Percentiles rank a stretch among this genome's conserved stretches.
phyloP scores from a whole-genome alignment of 106 monocot species.

The Vanilla planifolia region DNA sequence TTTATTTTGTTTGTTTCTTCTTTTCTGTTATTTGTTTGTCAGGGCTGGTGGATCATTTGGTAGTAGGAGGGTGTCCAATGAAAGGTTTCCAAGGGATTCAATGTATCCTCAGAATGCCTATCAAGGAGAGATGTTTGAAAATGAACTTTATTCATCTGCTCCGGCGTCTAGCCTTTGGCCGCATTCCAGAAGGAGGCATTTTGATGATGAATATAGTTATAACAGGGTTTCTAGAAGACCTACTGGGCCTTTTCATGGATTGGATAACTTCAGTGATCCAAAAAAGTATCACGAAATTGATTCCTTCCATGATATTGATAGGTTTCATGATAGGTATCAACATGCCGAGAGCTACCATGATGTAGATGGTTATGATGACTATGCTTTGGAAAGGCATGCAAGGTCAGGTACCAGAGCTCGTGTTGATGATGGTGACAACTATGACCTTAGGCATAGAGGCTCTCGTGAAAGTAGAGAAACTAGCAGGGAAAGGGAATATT shows the following conservation, averaged over 20 bases:
- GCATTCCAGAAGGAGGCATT: constrained; percentile 55
- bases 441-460: constrained; percentile 40
- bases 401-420: constrained; percentile 50
- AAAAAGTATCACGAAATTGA: constrained; percentile 51
- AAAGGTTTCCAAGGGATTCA: constrained; percentile 55
- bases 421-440: constrained; percentile 34
- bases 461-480: constrained; percentile 51
- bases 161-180: constrained; percentile 48
- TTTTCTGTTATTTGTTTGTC: constrained; percentile 20
- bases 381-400: constrained; percentile 61
- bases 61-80: constrained; percentile 61
- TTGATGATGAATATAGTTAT: constrained; percentile 58
- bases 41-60: constrained; percentile 79
- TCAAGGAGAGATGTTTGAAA: constrained; percentile 38
- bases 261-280: constrained; percentile 35
- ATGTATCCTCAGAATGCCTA: constrained; percentile 44
- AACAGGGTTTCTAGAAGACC: constrained; percentile 62
- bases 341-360: constrained; percentile 44
- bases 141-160: constrained; percentile 57
- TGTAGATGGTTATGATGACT: constrained; percentile 50
- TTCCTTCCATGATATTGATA: constrained; percentile 46
- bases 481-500: constrained; percentile 64
- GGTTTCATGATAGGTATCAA: constrained; percentile 38
- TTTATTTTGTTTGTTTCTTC: constrained; percentile 6
- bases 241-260: constrained; percentile 28